Evolutionary conservation across 345 rosid species (phyloP), one percentile per base, ranked within the genome.

Genomic region (Citrus glauca): DNA sequence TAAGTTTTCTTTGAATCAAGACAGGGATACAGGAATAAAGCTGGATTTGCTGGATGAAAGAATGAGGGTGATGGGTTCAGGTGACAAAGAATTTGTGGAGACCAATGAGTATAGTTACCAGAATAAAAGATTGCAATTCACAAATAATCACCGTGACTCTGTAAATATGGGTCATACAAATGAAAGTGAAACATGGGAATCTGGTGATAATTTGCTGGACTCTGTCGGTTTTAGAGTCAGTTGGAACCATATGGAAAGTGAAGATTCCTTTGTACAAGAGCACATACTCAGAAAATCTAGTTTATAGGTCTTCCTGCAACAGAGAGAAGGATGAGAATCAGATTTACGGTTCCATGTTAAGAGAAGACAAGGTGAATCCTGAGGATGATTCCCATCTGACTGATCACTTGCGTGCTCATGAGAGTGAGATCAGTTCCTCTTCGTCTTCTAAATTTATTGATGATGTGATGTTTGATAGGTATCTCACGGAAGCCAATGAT

Each of bases 191-290:
- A 78, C 71, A 40, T 75, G 76, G 85, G 79, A 79, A 69, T 82
- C 82, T 56, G 65, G 32, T 78, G 84, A 84, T 22, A 85, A 82
- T 78, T 37, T 37, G 81, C 80, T 77, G 71, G 83, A 86, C 78
- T 81, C 86, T 59, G 59, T 74, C 8, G 88, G 87, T 81, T 74
- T 82, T 57, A 64, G 80, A 67, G 82, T 84, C 66, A 84, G 82
- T 64, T 81, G 78, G 74, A 74, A 72, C 69, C 66, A 79, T 61
- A 67, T 28, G 30, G 81, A 87, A 75, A 82, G 85, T 76, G 85
- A 86, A 60, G 74, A 86, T 83, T 86, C 87, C 55, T 81, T 84
- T 78, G 65, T 73, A 25, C 83, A 81, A 48, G 84, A 83, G 76
- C 81, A 79, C 74, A 66, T 78, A 76, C 80, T 59, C 48, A 78